These are phyloP conservation scores for Calonectria honghensis DNA, from an alignment of 2,329 filamentous ascomycete genomes.

Conservation along the genomic window DNA sequence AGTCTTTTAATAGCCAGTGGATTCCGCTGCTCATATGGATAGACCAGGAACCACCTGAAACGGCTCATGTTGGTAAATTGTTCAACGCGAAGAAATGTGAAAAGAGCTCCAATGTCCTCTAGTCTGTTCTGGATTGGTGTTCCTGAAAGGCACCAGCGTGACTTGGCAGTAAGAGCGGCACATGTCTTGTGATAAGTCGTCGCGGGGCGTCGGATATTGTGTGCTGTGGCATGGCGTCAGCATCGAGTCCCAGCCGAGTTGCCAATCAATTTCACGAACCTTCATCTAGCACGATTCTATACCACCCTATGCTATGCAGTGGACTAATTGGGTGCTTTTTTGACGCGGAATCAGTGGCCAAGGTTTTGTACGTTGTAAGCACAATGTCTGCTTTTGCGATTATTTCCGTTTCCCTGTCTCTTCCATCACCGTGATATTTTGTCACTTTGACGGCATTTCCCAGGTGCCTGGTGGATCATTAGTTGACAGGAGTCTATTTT, in stretches of 20 bases:
- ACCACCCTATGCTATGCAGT: conserved; percentile 63
- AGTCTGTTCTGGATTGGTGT: conserved; percentile 74
- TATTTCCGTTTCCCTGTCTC: neutral
- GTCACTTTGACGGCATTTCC: conserved; percentile 1
- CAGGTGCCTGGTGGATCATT: neutral
- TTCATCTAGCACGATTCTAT: conserved; percentile 66
- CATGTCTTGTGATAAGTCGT: conserved; percentile 67
- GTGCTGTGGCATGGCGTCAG: conserved; percentile 59
- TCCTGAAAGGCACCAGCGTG: conserved; percentile 72
- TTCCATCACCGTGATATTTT: conserved; percentile 26
- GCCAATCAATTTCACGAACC: conserved; percentile 55
- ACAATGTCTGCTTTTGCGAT: conserved; percentile 33
- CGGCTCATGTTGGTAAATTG: conserved; percentile 49
- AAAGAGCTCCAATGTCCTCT: conserved; percentile 70
- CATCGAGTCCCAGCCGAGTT: no score
- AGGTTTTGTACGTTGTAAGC: conserved; percentile 22
- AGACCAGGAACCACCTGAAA: conserved; percentile 67
- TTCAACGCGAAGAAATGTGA: conserved; percentile 63
- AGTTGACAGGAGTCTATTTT: neutral
- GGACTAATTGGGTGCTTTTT: conserved; percentile 21
- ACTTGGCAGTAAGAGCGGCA: conserved; percentile 62
- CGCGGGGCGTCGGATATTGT: conserved; percentile 69
- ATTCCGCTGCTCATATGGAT: conserved; percentile 60
- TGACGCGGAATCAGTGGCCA: conserved; percentile 55
- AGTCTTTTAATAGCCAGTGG: conserved; percentile 56